Evolutionary conservation across 805 yeast genomes (phyloP).

Genomic region (Wickerhamomyces xylosicus): DNA sequence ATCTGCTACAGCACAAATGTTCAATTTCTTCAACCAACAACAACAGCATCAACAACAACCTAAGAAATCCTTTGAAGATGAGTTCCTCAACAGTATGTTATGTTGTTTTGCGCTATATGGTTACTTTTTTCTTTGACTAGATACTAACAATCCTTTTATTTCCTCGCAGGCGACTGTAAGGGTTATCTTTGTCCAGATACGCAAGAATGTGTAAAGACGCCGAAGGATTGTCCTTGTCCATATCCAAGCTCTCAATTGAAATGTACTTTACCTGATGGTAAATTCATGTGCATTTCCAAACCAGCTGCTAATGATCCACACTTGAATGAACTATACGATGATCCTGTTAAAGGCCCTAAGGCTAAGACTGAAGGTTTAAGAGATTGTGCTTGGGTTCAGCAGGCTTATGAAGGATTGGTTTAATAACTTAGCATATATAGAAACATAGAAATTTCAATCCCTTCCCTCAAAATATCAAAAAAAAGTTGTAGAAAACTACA

Average conservation of each 20-base stretch:
- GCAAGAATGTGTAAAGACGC: constrained; percentile 56
- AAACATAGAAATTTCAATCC: too few relatives aligned
- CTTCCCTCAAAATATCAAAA: too few relatives aligned
- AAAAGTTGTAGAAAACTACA: not conserved
- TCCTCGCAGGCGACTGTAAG: constrained; percentile 40
- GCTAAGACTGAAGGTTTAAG: constrained; percentile 39
- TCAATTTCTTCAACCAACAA: constrained; percentile 32
- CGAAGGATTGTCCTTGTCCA: constrained; percentile 81
- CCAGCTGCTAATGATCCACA: constrained; percentile 43
- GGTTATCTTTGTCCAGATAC: constrained; percentile 79
- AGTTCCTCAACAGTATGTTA: constrained; percentile 19
- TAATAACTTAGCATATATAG: constrained; percentile 10
- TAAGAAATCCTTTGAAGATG: constrained; percentile 24
- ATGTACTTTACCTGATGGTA: constrained; percentile 62
- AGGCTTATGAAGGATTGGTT: constrained; percentile 55
- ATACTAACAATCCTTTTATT: not conserved
- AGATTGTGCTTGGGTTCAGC: constrained; percentile 79
- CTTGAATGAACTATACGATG: constrained; percentile 24
- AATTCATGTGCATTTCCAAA: constrained; percentile 74
- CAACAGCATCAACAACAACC: constrained; percentile 27
- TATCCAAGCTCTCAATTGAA: constrained; percentile 78
- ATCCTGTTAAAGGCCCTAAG: constrained; percentile 38
- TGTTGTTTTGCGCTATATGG: not conserved
- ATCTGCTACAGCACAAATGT: constrained; percentile 26
- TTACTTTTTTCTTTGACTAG: not conserved